A percentile compares a stretch with the other conserved stretches of the same genome.
phyloP scores from a whole-genome alignment of 2,329 filamentous ascomycete species.

The Saccharata proteae region DNA sequence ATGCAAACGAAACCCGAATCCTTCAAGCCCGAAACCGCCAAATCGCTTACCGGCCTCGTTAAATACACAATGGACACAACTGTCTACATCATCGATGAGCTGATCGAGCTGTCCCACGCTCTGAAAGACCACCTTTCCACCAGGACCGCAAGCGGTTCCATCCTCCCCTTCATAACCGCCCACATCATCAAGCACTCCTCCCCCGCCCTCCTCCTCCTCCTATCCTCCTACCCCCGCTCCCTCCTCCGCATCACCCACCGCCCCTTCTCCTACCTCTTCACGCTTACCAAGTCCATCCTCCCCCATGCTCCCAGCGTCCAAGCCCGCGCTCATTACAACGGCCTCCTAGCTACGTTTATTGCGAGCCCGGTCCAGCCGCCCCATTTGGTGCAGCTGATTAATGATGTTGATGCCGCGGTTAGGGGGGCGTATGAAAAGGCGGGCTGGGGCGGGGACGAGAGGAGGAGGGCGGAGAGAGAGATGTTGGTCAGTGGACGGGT shows the following conservation, averaged over 20 bases:
- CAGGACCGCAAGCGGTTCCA: too few relatives aligned
- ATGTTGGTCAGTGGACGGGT: conserved; percentile 41
- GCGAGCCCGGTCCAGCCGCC: conserved; percentile 31
- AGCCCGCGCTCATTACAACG: conserved; percentile 33
- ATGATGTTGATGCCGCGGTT: conserved; percentile 55
- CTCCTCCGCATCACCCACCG: conserved; percentile 24
- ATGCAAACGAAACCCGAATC: conserved; percentile 2
- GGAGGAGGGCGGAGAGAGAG: conserved; percentile 38
- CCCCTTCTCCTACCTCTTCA: conserved; percentile 13
- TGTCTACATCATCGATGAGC: conserved; percentile 42
- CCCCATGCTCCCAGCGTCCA: conserved; percentile 32
- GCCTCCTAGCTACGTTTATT: conserved; percentile 23
- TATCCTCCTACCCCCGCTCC: conserved; percentile 45
- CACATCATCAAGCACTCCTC: conserved; percentile 12
- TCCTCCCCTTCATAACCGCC: too few relatives aligned
- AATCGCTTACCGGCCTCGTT: conserved; percentile 59
- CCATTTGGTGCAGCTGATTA: conserved; percentile 35
- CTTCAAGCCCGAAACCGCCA: conserved; percentile 49
- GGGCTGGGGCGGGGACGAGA: conserved; percentile 31
- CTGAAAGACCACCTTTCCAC: conserved; percentile 27
- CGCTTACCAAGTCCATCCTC: conserved; percentile 14
- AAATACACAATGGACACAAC: conserved; percentile 64
- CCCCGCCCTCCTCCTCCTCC: conserved; percentile 39
- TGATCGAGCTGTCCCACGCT: conserved; percentile 31
- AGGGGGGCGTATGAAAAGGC: conserved; percentile 41